Percentiles rank a stretch among this genome's conserved stretches.
These are phyloP conservation scores for Cajanus cajan DNA, from an alignment of 306 rosid species.

Conservation along the genomic window DNA sequence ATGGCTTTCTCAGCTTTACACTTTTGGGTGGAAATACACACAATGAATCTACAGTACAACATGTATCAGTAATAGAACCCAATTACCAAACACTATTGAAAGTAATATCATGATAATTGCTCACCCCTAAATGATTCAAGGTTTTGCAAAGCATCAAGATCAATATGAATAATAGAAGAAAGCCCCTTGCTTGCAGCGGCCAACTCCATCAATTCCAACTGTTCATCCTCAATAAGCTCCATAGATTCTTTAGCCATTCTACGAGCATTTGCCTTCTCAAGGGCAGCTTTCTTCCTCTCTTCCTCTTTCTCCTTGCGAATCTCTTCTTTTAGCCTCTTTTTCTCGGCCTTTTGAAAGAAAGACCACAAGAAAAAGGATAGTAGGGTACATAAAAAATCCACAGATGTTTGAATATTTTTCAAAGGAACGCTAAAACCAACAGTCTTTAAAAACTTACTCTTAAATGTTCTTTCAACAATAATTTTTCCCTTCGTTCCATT, in stretches of 20 bases:
- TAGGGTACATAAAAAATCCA: conserved; percentile 21
- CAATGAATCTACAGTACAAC: conserved; percentile 57
- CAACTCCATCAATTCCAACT: conserved; percentile 94
- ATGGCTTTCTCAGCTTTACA: conserved; percentile 72
- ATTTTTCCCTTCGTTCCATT: conserved; percentile 85
- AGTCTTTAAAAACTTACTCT: conserved; percentile 56
- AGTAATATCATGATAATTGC: conserved; percentile 21
- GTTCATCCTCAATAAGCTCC: conserved; percentile 99
- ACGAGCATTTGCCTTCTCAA: conserved; percentile 96
- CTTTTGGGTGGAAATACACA: conserved; percentile 76
- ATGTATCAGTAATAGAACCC: conserved; percentile 29
- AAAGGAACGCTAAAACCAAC: conserved; percentile 8
- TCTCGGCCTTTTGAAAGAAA: conserved; percentile 68
- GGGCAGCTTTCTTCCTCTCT: conserved; percentile 90
- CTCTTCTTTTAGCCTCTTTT: conserved; percentile 85
- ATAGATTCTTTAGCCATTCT: conserved; percentile 94
- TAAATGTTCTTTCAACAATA: conserved; percentile 69
- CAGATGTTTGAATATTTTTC: conserved; percentile 17
- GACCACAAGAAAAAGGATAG: conserved; percentile 22
- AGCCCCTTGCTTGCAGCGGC: conserved; percentile 89
- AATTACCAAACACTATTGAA: background rate
- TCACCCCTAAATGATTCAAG: conserved; percentile 83
- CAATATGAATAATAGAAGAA: conserved; percentile 77
- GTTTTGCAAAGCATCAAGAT: conserved; percentile 82
- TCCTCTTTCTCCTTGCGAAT: conserved; percentile 87